Evolutionary conservation across 2,329 filamentous ascomycete species (phyloP).

Genomic region (Verticillium zaregamsianum): DNA sequence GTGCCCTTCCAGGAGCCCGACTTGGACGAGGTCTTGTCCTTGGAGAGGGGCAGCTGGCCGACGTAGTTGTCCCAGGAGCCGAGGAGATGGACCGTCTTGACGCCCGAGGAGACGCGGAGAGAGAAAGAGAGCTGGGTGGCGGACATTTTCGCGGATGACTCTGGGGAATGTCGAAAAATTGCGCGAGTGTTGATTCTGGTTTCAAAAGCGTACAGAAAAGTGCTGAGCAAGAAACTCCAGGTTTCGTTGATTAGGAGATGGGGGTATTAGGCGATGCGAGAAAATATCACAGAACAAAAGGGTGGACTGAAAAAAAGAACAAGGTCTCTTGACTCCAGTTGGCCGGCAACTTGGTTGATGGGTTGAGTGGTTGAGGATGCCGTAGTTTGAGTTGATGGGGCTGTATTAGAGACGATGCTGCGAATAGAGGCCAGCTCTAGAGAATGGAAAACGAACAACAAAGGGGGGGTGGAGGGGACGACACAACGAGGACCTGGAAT

Average conservation of each 20-base stretch:
- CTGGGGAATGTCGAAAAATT: conserved; percentile 4
- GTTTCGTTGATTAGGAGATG: conserved; percentile 41
- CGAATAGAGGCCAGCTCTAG: conserved; percentile 53
- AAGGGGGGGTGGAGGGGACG: conserved; percentile 27
- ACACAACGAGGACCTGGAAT: conserved; percentile 51
- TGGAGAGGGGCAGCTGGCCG: conserved; percentile 89
- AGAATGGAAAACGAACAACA: conserved; percentile 31
- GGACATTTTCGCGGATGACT: conserved; percentile 61
- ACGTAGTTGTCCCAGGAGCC: conserved; percentile 98
- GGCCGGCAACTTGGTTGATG: conserved; percentile 32
- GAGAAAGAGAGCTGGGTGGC: conserved; percentile 92
- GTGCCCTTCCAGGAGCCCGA: conserved; percentile 91
- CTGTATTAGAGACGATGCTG: conserved; percentile 22
- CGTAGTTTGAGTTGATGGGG: conserved; percentile 8
- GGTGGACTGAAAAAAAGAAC: conserved; percentile 14
- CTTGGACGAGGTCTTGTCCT: conserved; percentile 79
- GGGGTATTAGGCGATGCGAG: conserved; percentile 29
- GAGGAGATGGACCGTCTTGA: conserved; percentile 96
- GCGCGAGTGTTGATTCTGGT: conserved; percentile 22
- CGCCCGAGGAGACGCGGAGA: conserved; percentile 90
- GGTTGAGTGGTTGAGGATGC: conserved; percentile 10
- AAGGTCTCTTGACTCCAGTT: conserved; percentile 30
- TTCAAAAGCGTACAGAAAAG: conserved; percentile 8
- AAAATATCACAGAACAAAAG: conserved; percentile 18
- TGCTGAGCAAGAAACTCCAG: conserved; percentile 54